Base-by-base conservation (phyloP, 2,329 filamentous ascomycete species). In the Nigrospora osmanthi region DNA sequence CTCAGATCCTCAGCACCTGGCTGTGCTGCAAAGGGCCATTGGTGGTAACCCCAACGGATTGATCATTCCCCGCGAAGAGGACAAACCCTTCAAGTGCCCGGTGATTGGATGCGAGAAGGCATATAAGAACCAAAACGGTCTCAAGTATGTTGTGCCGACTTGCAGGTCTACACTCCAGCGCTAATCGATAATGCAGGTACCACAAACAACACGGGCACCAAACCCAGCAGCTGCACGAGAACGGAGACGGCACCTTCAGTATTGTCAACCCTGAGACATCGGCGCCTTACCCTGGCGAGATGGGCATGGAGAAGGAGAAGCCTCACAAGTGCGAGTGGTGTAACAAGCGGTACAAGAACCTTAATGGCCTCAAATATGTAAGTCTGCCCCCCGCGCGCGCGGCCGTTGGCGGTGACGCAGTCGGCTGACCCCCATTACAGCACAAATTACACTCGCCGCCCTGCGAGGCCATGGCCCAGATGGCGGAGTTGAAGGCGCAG, bases 301-400 rank as follows among this genome's bases (percentile, higher is more conserved):
- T 95, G 33, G 93, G 93, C n/a, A 98, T 98, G 93, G 93, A 98
- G 69, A 98, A 97, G 65, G 91, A 97, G 71, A 98, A 98, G 72
- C 93, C 93, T 3, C 97, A 97, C 64, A 90, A 90, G 60, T 98
- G 93, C 65, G 90, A 97, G 53, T 85, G 89, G 11, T 98, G 93
- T 62, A 90, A 91, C 58, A 98, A 98, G 73, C 86, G 93, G 43
- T 98, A 98, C 71, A 98, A 98, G 81, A 98, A 98, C 61, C 68
- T 98, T 49, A 98, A 98, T 66, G 93, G 93, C 7, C 78, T 98
- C 50, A 98, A 98, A 81, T 98, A 98, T 62, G 80, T 84, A 68
- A 67, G 80, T 69, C 35, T 35, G 23, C 7, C 23, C 5, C n/a
- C n/a, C n/a, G n/a, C n/a, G 23, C 23, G 23, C 23, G 23, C 23